These are phyloP conservation scores for Suillus subaureus DNA, from an alignment of 768 basidiomycete genomes.

Conservation along the genomic window DNA sequence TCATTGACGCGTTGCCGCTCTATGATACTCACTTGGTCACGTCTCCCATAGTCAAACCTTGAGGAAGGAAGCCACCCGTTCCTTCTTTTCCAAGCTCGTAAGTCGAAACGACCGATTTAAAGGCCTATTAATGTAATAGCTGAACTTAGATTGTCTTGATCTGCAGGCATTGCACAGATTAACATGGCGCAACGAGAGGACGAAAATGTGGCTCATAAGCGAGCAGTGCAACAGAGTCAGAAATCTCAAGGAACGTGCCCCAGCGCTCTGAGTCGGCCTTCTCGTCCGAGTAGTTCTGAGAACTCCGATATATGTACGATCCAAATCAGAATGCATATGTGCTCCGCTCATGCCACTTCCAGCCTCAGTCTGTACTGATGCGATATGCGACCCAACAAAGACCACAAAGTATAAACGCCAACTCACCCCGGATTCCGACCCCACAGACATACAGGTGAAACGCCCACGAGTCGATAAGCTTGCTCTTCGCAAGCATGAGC, in stretches of 20 bases:
- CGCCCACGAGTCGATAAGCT: background rate
- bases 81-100: background rate
- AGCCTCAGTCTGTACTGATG: background rate
- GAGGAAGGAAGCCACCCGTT: background rate
- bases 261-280: background rate
- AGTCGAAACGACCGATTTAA: background rate
- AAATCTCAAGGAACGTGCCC: too few relatives aligned
- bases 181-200: background rate
- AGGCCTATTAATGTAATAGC: background rate
- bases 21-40: background rate
- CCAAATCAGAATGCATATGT: background rate
- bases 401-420: background rate
- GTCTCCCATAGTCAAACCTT: background rate
- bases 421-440: background rate
- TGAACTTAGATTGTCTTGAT: background rate
- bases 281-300: background rate
- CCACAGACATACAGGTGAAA: background rate
- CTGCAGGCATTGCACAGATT: background rate
- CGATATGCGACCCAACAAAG: background rate
- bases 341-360: background rate
- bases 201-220: background rate
- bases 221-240: background rate
- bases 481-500: constrained; percentile 14
- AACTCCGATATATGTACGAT: background rate
- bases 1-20: background rate